Evolutionary conservation across 306 rosid species (phyloP), one percentile per base, ranked within the genome.

Genomic region (Carpinus fangiana): DNA sequence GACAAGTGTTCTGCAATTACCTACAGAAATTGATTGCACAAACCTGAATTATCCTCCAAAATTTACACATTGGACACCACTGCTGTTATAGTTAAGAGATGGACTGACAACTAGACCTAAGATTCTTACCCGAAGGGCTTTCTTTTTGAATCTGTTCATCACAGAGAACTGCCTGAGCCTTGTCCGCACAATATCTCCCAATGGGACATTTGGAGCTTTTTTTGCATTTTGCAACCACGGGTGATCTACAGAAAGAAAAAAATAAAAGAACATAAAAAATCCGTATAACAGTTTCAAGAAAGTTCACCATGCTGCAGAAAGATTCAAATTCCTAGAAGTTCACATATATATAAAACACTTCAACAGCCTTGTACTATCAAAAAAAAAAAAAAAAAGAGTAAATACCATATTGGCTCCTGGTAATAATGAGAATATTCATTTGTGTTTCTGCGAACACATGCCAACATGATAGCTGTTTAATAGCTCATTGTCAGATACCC

Each of bases 131-230:
- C 99, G 83, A 46, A 96, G 87, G 53, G 97, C 99, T 89, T 78
- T 93, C 94, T 96, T 96, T 86, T 96, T 96, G 90, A 96, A 96
- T 86, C 98, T 88, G 81, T 96, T 96, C 99, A 96, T 96, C 72
- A 91, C 87, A 43, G 99, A 96, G 88, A 96, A 96, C 82, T 96
- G 99, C 87, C 75, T 96, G 53, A 96, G 99, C 75, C 99, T 93
- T 83, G 95, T 76, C 81, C 99, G 88, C 83, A 96, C 99, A 41
- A 96, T 96, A 85, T 96, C 99, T 70, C 97, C 97, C 18, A 96
- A 85, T 28, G 99, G 99, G 81, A 96, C 97, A 75, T 96, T 93
- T 36, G 99, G 85, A 80, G 98, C 96, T 87, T 91, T 96, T 86
- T 96, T 93, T 23, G 98, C 94, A 84, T 93, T 96, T 66, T 91